Conservation (phyloP, 208 protist species). For the Vickermania ingenoplastis region DNA sequence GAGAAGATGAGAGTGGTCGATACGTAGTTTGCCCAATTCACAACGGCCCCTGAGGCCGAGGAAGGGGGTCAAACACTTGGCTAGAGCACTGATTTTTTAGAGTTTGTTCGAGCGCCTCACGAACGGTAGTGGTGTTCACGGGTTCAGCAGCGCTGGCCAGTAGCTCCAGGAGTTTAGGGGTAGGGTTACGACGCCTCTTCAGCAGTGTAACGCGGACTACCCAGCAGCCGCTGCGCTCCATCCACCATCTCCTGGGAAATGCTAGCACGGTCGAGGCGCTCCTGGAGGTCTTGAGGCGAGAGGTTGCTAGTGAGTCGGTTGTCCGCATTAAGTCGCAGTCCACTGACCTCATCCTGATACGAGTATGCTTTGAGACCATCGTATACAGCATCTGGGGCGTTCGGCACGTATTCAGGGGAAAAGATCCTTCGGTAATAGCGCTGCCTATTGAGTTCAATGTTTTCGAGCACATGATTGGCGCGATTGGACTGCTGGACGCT, state of each 20-base stretch:
- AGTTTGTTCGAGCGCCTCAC: too few species aligned
- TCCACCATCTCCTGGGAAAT: conserved; percentile 64
- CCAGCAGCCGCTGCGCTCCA: conserved; percentile 37
- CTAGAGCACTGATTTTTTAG: too few species aligned
- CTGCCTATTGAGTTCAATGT: conserved; percentile 78
- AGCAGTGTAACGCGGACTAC: conserved; percentile 39
- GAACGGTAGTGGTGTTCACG: too few species aligned
- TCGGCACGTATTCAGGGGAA: conserved; percentile 48
- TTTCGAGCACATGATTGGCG: conserved; percentile 75
- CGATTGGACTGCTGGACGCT: conserved; percentile 39
- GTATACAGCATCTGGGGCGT: conserved; percentile 52
- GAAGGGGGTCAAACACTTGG: too few species aligned
- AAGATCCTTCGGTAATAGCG: conserved; percentile 67
- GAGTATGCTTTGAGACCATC: conserved; percentile 60
- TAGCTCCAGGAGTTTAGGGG: too few species aligned
- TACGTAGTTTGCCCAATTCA: too few species aligned
- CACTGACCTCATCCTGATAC: conserved; percentile 47
- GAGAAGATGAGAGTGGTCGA: too few species aligned
- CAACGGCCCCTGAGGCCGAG: too few species aligned
- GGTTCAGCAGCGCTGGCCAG: too few species aligned
- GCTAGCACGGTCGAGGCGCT: conserved; percentile 22
- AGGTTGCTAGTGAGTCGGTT: conserved; percentile 34
- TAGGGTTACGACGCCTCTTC: too few species aligned
- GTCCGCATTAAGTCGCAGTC: conserved; percentile 62
- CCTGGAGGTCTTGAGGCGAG: conserved; percentile 22